Base-by-base conservation (phyloP, 805 yeast genomes). In the Wickerhamiella slavikovae region DNA sequence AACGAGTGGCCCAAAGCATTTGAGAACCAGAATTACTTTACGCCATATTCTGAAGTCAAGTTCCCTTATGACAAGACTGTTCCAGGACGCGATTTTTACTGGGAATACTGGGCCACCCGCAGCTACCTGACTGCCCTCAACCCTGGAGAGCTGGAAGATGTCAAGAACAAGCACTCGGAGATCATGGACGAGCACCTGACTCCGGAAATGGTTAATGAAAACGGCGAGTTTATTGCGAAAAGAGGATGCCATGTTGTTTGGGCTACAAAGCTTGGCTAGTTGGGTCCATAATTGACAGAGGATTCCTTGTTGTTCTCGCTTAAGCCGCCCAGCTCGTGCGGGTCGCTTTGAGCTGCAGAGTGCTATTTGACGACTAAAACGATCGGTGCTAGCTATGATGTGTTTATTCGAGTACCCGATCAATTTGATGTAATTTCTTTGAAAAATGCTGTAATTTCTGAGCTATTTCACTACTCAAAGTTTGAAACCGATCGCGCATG, bases 71-170 rank as follows among this genome's bases (percentile, higher is more conserved):
- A 35, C 15, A 24, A 24, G 11, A 10, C 21, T 13, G 26, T 38
- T 5, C 36, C 35, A 12, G 25, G 34, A 4, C 27, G 31, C 11
- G 56, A 52, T 4, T 39, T 38, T 12, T 58, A 65, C 3, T 65
- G 54, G 52, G 52, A 51, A 22, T 60, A 62, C 38, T 68, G 73
- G 73, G 51, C 53, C 33, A 59, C 71, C 0, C 52, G 72, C 36
- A 60, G 69, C 28, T 69, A 62, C 39, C 60, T 69, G 29, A 66
- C 73, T 1, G 50, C 52, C 3, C 40, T 64, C 27, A 35, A 52
- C 3, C 58, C 51, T 0, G 49, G 36, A 2, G 57, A 64, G 39
- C 54, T 55, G 41, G 28, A 29, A 2, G 37, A 39, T 13, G 34
- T 63, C 22, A 48, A 54, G 31, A 22, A 38, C 2, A 34, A 49